phyloP scores from a whole-genome alignment of 2,329 filamentous ascomycete genomes.

The Alternaria brassicae region DNA sequence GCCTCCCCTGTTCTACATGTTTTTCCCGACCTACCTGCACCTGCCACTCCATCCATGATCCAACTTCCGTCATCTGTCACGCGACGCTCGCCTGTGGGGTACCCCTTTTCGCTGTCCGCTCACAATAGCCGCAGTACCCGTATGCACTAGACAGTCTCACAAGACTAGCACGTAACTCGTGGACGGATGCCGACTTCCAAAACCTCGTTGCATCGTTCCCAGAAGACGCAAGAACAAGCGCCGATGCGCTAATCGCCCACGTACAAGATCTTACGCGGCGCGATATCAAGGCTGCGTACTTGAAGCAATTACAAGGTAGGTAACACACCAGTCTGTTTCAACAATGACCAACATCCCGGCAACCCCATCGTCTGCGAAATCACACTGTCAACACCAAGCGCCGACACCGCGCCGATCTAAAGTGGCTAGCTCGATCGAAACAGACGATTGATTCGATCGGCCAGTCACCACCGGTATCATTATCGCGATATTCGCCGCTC shows the following conservation, averaged over 20 bases:
- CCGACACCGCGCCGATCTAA: constrained; percentile 32
- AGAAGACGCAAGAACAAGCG: constrained; percentile 65
- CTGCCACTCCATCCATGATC: constrained; percentile 26
- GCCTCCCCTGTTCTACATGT: constrained; percentile 19
- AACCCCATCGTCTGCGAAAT: constrained; percentile 1
- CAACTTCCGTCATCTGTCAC: constrained; percentile 38
- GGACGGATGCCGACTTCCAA: constrained; percentile 70
- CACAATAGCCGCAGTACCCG: constrained; percentile 68
- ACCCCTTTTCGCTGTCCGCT: constrained; percentile 30
- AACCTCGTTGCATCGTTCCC: constrained; percentile 77
- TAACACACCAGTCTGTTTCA: constrained; percentile 23
- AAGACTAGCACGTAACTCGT: constrained; percentile 68
- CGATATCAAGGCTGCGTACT: constrained; percentile 77
- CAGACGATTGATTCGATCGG: constrained; percentile 30
- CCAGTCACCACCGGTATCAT: constrained; percentile 23
- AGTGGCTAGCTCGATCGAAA: constrained; percentile 25
- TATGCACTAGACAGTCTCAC: constrained; percentile 75
- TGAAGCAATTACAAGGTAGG: constrained; percentile 74
- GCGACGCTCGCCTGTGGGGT: constrained; percentile 29
- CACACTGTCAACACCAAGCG: constrained; percentile 23
- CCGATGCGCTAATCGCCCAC: constrained; percentile 68
- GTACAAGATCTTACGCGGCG: constrained; percentile 72
- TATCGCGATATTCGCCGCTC: constrained; percentile 36
- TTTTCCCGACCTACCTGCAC: constrained; percentile 16
- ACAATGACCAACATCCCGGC: constrained; percentile 15